Conservation (phyloP, 139 green algal genomes). For the Chlorella sp. region DNA sequence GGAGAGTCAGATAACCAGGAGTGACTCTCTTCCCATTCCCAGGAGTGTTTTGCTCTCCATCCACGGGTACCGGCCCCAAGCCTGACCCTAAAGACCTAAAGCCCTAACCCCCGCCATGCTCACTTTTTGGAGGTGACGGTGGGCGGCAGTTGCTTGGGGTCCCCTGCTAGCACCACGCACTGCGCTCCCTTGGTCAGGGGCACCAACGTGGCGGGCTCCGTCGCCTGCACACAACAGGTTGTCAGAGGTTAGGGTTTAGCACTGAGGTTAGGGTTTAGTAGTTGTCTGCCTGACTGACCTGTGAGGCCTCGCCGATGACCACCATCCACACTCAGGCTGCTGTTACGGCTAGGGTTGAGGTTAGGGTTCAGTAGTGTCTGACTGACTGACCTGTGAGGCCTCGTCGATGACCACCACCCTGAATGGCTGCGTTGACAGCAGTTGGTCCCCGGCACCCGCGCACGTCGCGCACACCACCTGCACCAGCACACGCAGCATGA, state of each 20-base stretch:
- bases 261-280: background rate
- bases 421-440: slow-evolving; percentile 45
- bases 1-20: too few species aligned
- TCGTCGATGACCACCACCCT: slow-evolving; percentile 88
- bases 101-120: background rate
- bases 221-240: slow-evolving; percentile 58
- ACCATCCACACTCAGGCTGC: slow-evolving; percentile 49
- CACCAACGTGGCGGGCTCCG: slow-evolving; percentile 78
- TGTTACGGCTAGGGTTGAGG: background rate
- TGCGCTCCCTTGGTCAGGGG: slow-evolving; percentile 72
- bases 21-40: too few species aligned
- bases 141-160: slow-evolving; percentile 84
- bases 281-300: slow-evolving; percentile 1
- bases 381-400: slow-evolving; percentile 64
- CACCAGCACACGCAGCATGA: background rate
- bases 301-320: slow-evolving; percentile 87
- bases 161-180: slow-evolving; percentile 84
- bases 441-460: slow-evolving; percentile 45
- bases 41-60: too few species aligned
- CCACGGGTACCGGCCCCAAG: too few species aligned
- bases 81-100: too few species aligned
- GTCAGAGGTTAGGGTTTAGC: background rate
- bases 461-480: slow-evolving; percentile 64
- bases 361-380: slow-evolving; percentile 74
- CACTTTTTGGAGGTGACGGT: slow-evolving; percentile 62